Conservation (phyloP, 2,329 filamentous ascomycete species). For the Stenocarpella maydis region DNA sequence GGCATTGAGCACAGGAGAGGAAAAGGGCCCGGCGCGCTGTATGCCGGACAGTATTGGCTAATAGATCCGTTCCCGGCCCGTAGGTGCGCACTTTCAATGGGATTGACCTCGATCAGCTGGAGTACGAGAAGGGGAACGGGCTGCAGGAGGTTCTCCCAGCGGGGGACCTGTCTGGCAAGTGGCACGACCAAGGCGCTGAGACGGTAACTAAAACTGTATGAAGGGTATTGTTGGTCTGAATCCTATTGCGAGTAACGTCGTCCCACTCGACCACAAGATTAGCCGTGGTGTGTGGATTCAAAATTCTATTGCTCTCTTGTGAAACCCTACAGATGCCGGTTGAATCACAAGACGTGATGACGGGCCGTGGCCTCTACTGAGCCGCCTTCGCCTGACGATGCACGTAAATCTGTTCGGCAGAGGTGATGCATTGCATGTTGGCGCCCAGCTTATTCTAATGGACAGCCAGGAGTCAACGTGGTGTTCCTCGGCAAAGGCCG, state of each 20-base stretch:
- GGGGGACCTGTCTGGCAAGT: constrained; percentile 49
- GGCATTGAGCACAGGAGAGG: background rate
- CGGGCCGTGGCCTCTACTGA: background rate
- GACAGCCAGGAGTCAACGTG: constrained; percentile 51
- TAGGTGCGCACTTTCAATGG: constrained; percentile 53
- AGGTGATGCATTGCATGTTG: constrained; percentile 87
- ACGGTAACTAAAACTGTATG: constrained; percentile 4
- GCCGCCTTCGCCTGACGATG: constrained; percentile 41
- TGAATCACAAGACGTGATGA: background rate
- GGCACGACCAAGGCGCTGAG: constrained; percentile 38
- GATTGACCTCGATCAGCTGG: constrained; percentile 50
- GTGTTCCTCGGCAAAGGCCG: no score
- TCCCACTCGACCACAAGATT: background rate
- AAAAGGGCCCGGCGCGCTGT: background rate
- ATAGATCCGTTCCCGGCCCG: background rate
- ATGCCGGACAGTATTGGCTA: background rate
- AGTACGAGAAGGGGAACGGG: constrained; percentile 49
- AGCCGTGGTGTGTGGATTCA: background rate
- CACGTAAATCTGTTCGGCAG: constrained; percentile 75
- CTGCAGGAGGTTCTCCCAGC: constrained; percentile 44
- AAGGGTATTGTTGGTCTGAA: background rate
- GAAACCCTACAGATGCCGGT: background rate
- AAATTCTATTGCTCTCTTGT: background rate
- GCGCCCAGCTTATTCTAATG: constrained; percentile 82
- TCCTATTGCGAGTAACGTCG: no score